These are phyloP conservation scores for Phytophthora pisi DNA, from an alignment of 352 stramenopile genomes.

Conservation along the genomic window DNA sequence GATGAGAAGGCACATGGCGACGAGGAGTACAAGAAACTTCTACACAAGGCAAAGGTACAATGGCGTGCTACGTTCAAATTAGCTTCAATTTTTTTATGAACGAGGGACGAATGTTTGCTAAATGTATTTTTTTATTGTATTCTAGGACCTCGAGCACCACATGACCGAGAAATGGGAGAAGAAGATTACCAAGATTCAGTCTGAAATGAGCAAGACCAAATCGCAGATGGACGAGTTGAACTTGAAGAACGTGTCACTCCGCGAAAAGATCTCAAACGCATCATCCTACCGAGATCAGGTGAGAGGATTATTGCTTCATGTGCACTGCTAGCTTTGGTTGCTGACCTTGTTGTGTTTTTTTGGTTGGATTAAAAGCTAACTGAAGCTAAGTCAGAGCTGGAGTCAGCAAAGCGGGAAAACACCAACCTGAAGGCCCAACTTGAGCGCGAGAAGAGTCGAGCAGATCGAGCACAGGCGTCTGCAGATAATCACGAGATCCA, in stretches of 20 bases:
- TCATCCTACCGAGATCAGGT: conserved; percentile 79
- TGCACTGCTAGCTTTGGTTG: background rate
- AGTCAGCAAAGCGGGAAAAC: conserved; percentile 58
- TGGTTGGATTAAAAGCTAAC: conserved; percentile 40
- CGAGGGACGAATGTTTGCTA: background rate
- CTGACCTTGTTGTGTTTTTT: conserved; percentile 10
- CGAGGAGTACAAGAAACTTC: conserved; percentile 61
- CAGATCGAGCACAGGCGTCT: conserved; percentile 34
- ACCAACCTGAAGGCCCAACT: conserved; percentile 53
- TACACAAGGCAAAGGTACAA: conserved; percentile 63
- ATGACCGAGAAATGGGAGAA: conserved; percentile 82
- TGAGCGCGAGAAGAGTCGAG: conserved; percentile 42
- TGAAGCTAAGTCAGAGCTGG: conserved; percentile 61
- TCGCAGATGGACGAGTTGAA: conserved; percentile 76
- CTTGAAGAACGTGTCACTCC: conserved; percentile 78
- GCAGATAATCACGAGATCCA: conserved; percentile 42
- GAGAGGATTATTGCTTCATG: background rate
- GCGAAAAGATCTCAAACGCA: conserved; percentile 69
- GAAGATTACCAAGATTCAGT: conserved; percentile 70
- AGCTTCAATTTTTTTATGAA: background rate
- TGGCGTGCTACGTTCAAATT: background rate
- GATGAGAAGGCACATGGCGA: conserved; percentile 61
- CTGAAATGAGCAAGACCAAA: conserved; percentile 70
- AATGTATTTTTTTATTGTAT: background rate
- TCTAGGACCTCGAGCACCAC: conserved; percentile 63